These are phyloP conservation scores for Zygosaccharomyces pseudobailii DNA, from an alignment of 1,139 yeast genomes.

Conservation along the genomic window DNA sequence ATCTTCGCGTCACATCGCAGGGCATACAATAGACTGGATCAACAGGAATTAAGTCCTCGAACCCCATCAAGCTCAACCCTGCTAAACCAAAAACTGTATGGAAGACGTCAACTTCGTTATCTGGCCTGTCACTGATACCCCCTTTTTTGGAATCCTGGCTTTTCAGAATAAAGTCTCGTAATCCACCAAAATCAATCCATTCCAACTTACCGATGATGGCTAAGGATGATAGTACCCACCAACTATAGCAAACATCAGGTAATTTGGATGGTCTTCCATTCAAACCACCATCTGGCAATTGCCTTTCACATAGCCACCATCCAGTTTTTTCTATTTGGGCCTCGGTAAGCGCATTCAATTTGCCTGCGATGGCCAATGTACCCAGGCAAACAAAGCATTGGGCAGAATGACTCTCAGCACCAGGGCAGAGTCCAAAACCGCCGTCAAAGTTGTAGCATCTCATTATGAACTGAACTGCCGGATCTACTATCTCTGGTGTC, in stretches of 20 bases:
- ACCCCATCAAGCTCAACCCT: constrained; percentile 73
- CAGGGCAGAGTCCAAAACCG: constrained; percentile 90
- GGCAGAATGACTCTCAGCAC: constrained; percentile 93
- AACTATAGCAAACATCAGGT: constrained; percentile 94
- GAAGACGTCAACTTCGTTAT: constrained; percentile 85
- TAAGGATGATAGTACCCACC: constrained; percentile 92
- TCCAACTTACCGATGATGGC: constrained; percentile 60
- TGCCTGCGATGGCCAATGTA: constrained; percentile 62
- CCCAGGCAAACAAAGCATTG: constrained; percentile 87
- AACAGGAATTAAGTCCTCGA: constrained; percentile 50
- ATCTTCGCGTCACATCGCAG: constrained; percentile 36
- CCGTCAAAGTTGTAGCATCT: constrained; percentile 90
- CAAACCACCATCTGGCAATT: constrained; percentile 83
- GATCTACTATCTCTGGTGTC: constrained; percentile 53
- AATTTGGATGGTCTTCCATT: constrained; percentile 95
- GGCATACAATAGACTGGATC: constrained; percentile 93
- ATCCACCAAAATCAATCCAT: constrained; percentile 66
- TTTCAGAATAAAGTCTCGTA: constrained; percentile 60
- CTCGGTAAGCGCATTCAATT: constrained; percentile 43
- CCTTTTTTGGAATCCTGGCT: constrained; percentile 80
- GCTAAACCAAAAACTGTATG: constrained; percentile 90
- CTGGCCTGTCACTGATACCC: constrained; percentile 89
- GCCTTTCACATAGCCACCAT: constrained; percentile 91
- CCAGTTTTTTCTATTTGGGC: constrained; percentile 39
- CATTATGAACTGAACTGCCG: constrained; percentile 61